Base-by-base conservation (phyloP, 176 grass and related monocot species). In the Aegilops tauschii region DNA sequence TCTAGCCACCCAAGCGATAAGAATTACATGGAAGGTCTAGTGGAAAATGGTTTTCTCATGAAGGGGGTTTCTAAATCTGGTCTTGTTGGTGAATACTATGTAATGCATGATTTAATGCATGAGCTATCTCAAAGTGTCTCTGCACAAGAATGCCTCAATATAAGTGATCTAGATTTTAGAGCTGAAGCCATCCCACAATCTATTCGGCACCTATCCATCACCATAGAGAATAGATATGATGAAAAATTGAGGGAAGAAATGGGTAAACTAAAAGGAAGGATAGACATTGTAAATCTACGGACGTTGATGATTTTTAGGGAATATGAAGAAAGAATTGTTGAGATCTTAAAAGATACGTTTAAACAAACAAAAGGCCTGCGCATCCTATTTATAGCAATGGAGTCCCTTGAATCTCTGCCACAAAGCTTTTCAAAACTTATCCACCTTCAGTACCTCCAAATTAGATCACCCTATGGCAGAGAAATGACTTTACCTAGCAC, bases 51-150 rank as follows among this genome's bases (percentile, higher is more conserved):
- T 27, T 63, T 63, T 63, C 61, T 63, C 23, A 63, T 63, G 9
- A 63, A 62, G 61, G 1, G 1, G 7, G 21, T 25, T 25, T 42
- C 1, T 0, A 0, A 12, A 3, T 0, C 2, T 2, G 0, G 2
- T 10, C 39, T 0, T 45, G 1, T 25, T 62, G 3, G 0, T 8
- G 40, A 44, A 11, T 44, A 44, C 40, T 62, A 27, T 62, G n/a
- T 63, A 27, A 5, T 63, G 61, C 59, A 61, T 25, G 59, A 61
- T 61, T 23, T 61, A 61, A 61, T 61, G 59, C 61, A 63, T 63
- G 9, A 25, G 17, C 61, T 63, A 12, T 63, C 1, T 63, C 8
- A 0, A 3, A 27, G 61, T 63, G 61, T 63, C 25, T 63, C 61
- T 27, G 5, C 61, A 12, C n/a, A 63, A 63, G 61, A 63, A 63